Evolutionary conservation across 1,139 yeast species (phyloP).

Genomic region (Taphrina flavorubra): DNA sequence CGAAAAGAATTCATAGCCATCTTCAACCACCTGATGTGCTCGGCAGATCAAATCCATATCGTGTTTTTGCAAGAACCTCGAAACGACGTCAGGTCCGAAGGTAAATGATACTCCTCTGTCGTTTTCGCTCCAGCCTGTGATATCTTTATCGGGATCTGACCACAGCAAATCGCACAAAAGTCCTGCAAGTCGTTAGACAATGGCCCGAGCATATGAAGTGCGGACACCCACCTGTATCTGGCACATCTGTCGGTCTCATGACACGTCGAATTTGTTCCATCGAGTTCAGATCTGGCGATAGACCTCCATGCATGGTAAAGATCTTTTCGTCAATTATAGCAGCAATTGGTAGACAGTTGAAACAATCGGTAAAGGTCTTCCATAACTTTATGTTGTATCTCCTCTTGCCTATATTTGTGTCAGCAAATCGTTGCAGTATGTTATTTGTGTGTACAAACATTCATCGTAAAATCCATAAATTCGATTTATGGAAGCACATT

Average conservation of each 20-base stretch:
- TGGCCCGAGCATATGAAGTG: not conserved
- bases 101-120: slow-evolving; percentile 98
- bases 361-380: slow-evolving; percentile 98
- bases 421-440: not conserved
- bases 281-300: slow-evolving; percentile 92
- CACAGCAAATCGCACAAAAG: slow-evolving; percentile 92
- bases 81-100: slow-evolving; percentile 96
- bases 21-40: slow-evolving; percentile 98
- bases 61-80: slow-evolving; percentile 90
- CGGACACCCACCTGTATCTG: slow-evolving; percentile 59
- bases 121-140: slow-evolving; percentile 97
- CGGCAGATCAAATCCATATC: slow-evolving; percentile 97
- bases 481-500: slow-evolving; percentile 95
- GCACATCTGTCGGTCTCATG: slow-evolving; percentile 98
- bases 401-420: slow-evolving; percentile 60
- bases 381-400: slow-evolving; percentile 95
- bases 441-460: slow-evolving; percentile 57
- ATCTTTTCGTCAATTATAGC: slow-evolving; percentile 97
- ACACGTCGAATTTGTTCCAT: slow-evolving; percentile 98
- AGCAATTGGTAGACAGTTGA: slow-evolving; percentile 96
- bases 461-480: slow-evolving; percentile 97
- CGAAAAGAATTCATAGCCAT: slow-evolving; percentile 95
- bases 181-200: slow-evolving; percentile 60
- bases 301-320: slow-evolving; percentile 98
- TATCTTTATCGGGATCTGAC: slow-evolving; percentile 98